Base-by-base conservation (phyloP, 352 stramenopile species). In the Pythium sukuiense region DNA sequence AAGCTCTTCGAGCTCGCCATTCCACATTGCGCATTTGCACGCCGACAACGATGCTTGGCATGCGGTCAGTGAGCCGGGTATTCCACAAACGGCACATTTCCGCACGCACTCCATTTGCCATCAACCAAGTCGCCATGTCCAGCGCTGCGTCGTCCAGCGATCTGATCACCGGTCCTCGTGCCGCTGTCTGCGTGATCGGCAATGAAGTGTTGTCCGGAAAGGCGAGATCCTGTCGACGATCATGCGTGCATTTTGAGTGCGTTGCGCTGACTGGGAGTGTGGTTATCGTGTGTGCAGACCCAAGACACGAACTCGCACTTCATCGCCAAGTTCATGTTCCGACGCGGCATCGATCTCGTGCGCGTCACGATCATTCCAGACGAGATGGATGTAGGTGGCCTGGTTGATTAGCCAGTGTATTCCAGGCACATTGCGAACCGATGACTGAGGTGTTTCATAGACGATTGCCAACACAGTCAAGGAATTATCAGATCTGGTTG, bases 201-300 rank as follows among this genome's bases (percentile, higher is more conserved):
- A 92, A 94, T 61, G 87, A 96, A 83, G 84, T 96, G 20, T 74
- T 96, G 18, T 90, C 81, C 13, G 87, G 85, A 37, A 96, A 96
- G 76, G 87, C 92, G 54, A 9, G 41, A 52, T 29, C 30, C 3
- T 60, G 27, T 14, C 6, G 16, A 29, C 29, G n/a, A n/a, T n/a
- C n/a, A n/a, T n/a, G n/a, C n/a, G n/a, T 49, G 14, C 43, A 13
- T 33, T 33, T 27, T 20, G 30, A 32, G 14, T 49, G n/a, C 39
- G 39, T 26, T 39, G 24, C 37, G 32, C 41, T 41, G 0, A 53
- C 16, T 41, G 16, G 6, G 43, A 27, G n/a, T n/a, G n/a, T 27
- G 13, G 43, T 24, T 0, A 2, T 33, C 26, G 30, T 53, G 12
- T 0, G 6, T 55, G 39, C 27, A 96, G 87, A 95, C 82, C 13